Evolutionary conservation across 169 alveolate genomes (phyloP).

Genomic region (Plasmodium vinckei): DNA sequence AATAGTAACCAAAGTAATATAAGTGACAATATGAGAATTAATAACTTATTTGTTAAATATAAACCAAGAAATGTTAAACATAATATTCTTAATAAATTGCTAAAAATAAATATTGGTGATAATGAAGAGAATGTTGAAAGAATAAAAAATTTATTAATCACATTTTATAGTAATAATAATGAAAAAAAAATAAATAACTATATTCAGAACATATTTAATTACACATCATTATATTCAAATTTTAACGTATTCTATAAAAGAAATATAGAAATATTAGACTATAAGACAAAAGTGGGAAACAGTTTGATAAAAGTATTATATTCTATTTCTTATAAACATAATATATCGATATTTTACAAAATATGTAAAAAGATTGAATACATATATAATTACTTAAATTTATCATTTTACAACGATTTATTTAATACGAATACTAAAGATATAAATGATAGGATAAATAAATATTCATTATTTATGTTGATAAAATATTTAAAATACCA

Average conservation of each 20-base stretch:
- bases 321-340: slow-evolving; percentile 55
- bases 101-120: slow-evolving; percentile 9
- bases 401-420: slow-evolving; percentile 31
- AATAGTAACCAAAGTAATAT: neutral
- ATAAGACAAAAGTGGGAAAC: slow-evolving; percentile 28
- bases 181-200: slow-evolving; percentile 64
- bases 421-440: slow-evolving; percentile 38
- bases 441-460: slow-evolving; percentile 24
- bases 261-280: slow-evolving; percentile 22
- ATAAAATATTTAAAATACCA: slow-evolving; percentile 40
- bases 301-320: slow-evolving; percentile 34
- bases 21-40: neutral
- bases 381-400: slow-evolving; percentile 44
- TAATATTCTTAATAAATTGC: slow-evolving; percentile 15
- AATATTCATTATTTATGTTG: slow-evolving; percentile 34
- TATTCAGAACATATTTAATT: slow-evolving; percentile 47
- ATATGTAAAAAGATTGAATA: slow-evolving; percentile 61
- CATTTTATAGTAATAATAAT: slow-evolving; percentile 54
- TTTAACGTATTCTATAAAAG: slow-evolving; percentile 42
- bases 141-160: slow-evolving; percentile 42
- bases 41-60: slow-evolving; percentile 37
- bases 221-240: slow-evolving; percentile 46
- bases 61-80: slow-evolving; percentile 18
- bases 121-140: slow-evolving; percentile 55
- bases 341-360: slow-evolving; percentile 45